These are phyloP conservation scores for Penicillium cinerascens DNA, from an alignment of 495 filamentous ascomycete species.

Conservation along the genomic window DNA sequence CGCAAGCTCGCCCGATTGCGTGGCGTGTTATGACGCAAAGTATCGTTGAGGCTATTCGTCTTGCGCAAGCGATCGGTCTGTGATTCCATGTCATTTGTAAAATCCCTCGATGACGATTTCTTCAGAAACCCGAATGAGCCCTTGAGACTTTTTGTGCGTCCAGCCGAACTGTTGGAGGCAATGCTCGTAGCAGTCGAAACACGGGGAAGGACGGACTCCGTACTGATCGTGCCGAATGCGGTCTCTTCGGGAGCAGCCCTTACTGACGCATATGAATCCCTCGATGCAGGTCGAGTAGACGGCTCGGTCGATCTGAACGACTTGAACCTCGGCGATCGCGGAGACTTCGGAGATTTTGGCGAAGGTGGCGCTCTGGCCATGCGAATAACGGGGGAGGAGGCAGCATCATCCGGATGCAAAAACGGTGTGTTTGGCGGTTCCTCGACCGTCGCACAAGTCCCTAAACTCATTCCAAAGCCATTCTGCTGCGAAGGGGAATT, in stretches of 20 bases:
- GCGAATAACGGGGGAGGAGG: slow-evolving; percentile 76
- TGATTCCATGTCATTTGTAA: slow-evolving; percentile 32
- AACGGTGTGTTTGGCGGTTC: slow-evolving; percentile 38
- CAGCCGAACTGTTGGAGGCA: slow-evolving; percentile 38
- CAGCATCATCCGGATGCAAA: slow-evolving; percentile 70
- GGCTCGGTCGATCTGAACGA: slow-evolving; percentile 35
- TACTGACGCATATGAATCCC: slow-evolving; percentile 38
- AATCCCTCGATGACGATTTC: slow-evolving; percentile 36
- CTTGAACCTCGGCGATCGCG: slow-evolving; percentile 34
- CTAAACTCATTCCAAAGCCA: slow-evolving; percentile 72
- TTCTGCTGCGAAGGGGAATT: slow-evolving; percentile 31
- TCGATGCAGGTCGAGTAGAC: slow-evolving; percentile 32
- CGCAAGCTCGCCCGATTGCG: slow-evolving; percentile 42
- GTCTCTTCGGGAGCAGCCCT: slow-evolving; percentile 32
- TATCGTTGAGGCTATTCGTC: slow-evolving; percentile 38
- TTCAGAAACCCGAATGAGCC: slow-evolving; percentile 31
- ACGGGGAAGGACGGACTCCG: slow-evolving; percentile 37
- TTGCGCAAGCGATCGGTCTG: slow-evolving; percentile 33
- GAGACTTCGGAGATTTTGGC: slow-evolving; percentile 51
- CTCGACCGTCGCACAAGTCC: slow-evolving; percentile 44
- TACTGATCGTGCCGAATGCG: slow-evolving; percentile 41
- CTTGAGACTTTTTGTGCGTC: slow-evolving; percentile 38
- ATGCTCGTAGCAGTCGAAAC: slow-evolving; percentile 39
- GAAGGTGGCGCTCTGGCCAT: slow-evolving; percentile 83
- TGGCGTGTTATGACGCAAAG: slow-evolving; percentile 32